Base-by-base conservation (phyloP, 768 basidiomycete genomes). In the Xerocomellus amylosporus region DNA sequence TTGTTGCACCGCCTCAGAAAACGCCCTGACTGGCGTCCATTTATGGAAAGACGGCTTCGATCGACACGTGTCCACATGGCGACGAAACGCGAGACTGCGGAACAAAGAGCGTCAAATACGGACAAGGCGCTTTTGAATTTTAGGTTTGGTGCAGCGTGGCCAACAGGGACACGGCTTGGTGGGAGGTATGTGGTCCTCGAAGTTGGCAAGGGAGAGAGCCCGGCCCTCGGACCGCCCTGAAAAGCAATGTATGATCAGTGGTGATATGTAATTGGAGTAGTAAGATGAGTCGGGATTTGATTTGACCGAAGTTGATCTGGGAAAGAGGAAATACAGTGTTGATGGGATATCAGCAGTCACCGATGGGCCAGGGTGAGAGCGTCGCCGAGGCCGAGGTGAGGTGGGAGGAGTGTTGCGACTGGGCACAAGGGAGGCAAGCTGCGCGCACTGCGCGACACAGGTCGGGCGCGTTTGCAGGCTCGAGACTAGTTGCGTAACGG, bases 21-120 rank as follows among this genome's bases (percentile, higher is more conserved):
- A 28, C 7, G 34, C 36, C 50, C 50, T 53, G 51, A 41, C 46
- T 31, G 43, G 10, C 20, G 6, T 20, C 37, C 37, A 31, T 15
- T 38, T 38, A 37, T 41, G 15, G 43, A 24, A 42, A 26, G n/a
- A 1, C 3, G 13, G 19, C 34, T 52, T 56, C 51, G 42, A 34
- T 55, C 46, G 44, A 42, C 58, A 60, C 58, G 61, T 59, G 58
- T 31, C 34, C 31, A 22, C 19, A 42, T 51, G 30, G 31, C 50
- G 43, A 52, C 56, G 28, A 45, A 53, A 53, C 46, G 33, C 46
- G 44, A 48, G 28, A 24, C 24, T 24, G 24, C 24, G 24, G 8
- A 40, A 51, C 38, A 58, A 51, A 13, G 34, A 17, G 38, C 19
- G n/a, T 57, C 58, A 37, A 40, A 51, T 31, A 26, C 14, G 56